Evolutionary conservation across 2,329 filamentous ascomycete genomes (phyloP).

Genomic region (Diaporthe eres): DNA sequence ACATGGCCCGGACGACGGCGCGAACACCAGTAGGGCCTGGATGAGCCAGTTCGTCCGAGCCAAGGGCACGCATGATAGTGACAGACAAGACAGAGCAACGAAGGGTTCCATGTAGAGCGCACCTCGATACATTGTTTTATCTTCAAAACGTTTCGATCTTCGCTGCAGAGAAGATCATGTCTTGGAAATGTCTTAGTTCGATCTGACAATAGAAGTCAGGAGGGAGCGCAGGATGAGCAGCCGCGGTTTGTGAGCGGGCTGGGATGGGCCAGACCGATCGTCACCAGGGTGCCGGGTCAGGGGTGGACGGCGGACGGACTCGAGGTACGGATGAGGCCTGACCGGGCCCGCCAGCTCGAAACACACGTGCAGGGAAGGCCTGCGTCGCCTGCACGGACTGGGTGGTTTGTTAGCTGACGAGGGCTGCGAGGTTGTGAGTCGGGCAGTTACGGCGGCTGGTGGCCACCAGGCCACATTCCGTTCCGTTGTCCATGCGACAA

Average conservation of each 20-base stretch:
- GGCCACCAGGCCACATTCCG: conserved; percentile 21
- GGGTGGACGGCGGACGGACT: neutral
- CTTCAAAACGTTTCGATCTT: conserved; percentile 4
- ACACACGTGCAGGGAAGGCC: conserved; percentile 37
- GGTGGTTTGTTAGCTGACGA: neutral
- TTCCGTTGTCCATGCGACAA: conserved; percentile 7
- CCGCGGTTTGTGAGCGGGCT: neutral
- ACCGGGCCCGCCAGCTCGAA: conserved; percentile 40
- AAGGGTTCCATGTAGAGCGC: neutral
- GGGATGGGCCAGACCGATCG: conserved; percentile 24
- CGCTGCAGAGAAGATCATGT: conserved; percentile 17
- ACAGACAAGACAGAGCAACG: too few relatives aligned
- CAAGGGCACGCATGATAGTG: neutral
- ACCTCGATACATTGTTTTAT: neutral
- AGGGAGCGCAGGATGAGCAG: neutral
- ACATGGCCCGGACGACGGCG: neutral
- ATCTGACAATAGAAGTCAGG: neutral
- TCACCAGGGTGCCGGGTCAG: conserved; percentile 24
- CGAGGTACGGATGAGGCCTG: conserved; percentile 28
- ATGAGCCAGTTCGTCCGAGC: neutral
- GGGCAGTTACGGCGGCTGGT: neutral
- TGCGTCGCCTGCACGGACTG: neutral
- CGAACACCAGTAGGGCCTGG: neutral
- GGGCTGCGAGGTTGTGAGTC: neutral
- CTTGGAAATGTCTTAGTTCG: conserved; percentile 1